A percentile compares a stretch with the other conserved stretches of the same genome.
phyloP scores from a whole-genome alignment of 352 stramenopile genomes.

The Pythium plurisporium region DNA sequence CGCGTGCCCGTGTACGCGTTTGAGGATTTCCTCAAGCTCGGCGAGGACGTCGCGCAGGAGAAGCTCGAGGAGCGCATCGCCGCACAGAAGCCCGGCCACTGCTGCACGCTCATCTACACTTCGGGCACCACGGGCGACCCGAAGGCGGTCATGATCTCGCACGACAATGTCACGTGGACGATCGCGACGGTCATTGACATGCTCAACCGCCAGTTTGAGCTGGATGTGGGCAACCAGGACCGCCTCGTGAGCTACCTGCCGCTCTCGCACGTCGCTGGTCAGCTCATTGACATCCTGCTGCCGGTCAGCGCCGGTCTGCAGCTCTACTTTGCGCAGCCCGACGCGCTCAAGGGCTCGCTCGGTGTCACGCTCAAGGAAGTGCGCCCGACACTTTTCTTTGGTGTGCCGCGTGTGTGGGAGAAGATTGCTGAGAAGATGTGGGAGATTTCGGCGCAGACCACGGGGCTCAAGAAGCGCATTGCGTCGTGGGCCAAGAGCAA shows the following conservation, averaged over 20 bases:
- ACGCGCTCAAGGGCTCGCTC: conserved; percentile 88
- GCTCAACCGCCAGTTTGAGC: conserved; percentile 54
- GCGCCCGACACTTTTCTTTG: conserved; percentile 88
- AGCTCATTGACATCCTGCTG: conserved; percentile 87
- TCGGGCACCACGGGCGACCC: conserved; percentile 92
- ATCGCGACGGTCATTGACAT: conserved; percentile 56
- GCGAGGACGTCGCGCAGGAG: conserved; percentile 56
- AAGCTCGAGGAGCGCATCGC: conserved; percentile 72
- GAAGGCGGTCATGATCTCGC: conserved; percentile 96
- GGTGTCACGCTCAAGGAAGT: conserved; percentile 82
- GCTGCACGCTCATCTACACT: conserved; percentile 93
- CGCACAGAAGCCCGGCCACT: conserved; percentile 78
- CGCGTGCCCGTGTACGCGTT: conserved; percentile 72
- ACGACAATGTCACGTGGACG: conserved; percentile 93
- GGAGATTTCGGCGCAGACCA: conserved; percentile 79
- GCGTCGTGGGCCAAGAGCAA: conserved; percentile 89
- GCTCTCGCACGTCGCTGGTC: conserved; percentile 86
- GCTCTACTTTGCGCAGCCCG: conserved; percentile 86
- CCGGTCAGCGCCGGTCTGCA: conserved; percentile 59
- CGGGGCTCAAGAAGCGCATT: conserved; percentile 90
- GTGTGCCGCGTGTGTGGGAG: conserved; percentile 90
- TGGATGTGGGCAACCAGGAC: conserved; percentile 58
- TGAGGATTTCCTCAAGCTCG: conserved; percentile 75
- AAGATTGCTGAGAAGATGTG: conserved; percentile 92
- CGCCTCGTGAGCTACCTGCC: conserved; percentile 86